Evolutionary conservation across 345 rosid species (phyloP), one percentile per base, ranked within the genome.

Genomic region (Sapria himalayana): DNA sequence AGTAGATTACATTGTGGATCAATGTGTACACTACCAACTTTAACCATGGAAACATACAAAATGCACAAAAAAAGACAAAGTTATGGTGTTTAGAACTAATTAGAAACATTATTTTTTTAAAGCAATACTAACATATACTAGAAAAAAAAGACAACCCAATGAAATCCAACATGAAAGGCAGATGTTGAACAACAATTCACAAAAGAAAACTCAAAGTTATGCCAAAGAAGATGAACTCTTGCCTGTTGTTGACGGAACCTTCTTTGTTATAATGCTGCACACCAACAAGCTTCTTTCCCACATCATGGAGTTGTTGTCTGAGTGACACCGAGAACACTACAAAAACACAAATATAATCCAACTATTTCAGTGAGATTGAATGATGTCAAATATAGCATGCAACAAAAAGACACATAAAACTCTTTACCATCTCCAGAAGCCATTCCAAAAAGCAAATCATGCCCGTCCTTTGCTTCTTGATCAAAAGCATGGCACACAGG

Each of bases 401-500:
- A 54, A 33, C 16, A 16, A 8, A 25, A 48, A 51, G 20, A 61
- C 17, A 22, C 37, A 55, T 5, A 15, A 31, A 39, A 48, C 25
- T 50, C 10, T 47, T 53, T 71, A 91, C 99, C 99, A 71, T 91
- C 99, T 22, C 99, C 99, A 41, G 96, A 73, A 59, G 60, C 85
- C 52, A 91, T 55, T 25, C 92, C 99, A 46, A 91, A 65, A 43
- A 91, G 78, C 63, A 91, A 72, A 67, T 91, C 99, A 69, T 91
- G 99, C 6, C 96, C 99, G 60, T 91, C 99, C 66, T 81, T 80
- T 23, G 94, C 73, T 65, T 91, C 85, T 42, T 69, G 80, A 62
- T 91, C 92, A 60, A 84, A 91, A 34, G 96, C 77, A 53, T 91
- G 99, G 60, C 94, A 91, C 43, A 85, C 75, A 10, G 96, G 99